Percentiles rank a stretch among this genome's conserved stretches.
Evolutionary conservation across 495 filamentous ascomycete genomes (phyloP).

Genomic region (Podospora comata): DNA sequence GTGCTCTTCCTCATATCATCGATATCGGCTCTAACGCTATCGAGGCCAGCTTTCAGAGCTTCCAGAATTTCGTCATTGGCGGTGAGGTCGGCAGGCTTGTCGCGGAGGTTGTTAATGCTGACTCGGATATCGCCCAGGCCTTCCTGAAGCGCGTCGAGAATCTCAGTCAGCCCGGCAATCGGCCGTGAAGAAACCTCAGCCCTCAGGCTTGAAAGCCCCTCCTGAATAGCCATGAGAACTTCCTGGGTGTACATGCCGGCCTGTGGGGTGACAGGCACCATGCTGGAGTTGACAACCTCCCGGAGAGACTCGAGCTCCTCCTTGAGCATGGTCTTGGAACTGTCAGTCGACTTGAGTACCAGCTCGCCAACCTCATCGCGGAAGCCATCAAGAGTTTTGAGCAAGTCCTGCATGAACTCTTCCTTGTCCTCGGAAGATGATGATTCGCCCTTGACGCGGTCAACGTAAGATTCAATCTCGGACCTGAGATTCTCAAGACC

Average conservation of each 20-base stretch:
- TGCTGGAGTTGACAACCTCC: slow-evolving; percentile 63
- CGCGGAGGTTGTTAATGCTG: slow-evolving; percentile 71
- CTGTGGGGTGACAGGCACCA: slow-evolving; percentile 57
- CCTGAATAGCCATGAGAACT: slow-evolving; percentile 64
- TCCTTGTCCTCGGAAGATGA: slow-evolving; percentile 51
- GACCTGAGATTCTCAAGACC: slow-evolving; percentile 75
- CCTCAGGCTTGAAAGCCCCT: slow-evolving; percentile 65
- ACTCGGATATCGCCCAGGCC: slow-evolving; percentile 69
- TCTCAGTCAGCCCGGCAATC: slow-evolving; percentile 61
- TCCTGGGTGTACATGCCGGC: slow-evolving; percentile 48
- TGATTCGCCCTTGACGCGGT: slow-evolving; percentile 60
- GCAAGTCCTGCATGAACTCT: slow-evolving; percentile 73
- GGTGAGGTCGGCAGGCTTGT: slow-evolving; percentile 76
- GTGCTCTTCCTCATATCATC: slow-evolving; percentile 61
- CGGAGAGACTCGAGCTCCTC: slow-evolving; percentile 76
- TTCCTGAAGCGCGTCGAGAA: slow-evolving; percentile 79
- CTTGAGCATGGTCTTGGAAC: slow-evolving; percentile 64
- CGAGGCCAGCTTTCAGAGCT: slow-evolving; percentile 74
- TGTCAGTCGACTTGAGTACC: slow-evolving; percentile 41
- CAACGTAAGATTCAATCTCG: slow-evolving; percentile 78
- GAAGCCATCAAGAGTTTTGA: slow-evolving; percentile 67
- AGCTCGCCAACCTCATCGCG: slow-evolving; percentile 64
- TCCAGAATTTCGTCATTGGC: slow-evolving; percentile 83
- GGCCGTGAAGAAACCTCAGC: slow-evolving; percentile 58
- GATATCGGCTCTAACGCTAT: slow-evolving; percentile 69